Base-by-base conservation (phyloP, 352 stramenopile species). In the Pythium phragmitis region DNA sequence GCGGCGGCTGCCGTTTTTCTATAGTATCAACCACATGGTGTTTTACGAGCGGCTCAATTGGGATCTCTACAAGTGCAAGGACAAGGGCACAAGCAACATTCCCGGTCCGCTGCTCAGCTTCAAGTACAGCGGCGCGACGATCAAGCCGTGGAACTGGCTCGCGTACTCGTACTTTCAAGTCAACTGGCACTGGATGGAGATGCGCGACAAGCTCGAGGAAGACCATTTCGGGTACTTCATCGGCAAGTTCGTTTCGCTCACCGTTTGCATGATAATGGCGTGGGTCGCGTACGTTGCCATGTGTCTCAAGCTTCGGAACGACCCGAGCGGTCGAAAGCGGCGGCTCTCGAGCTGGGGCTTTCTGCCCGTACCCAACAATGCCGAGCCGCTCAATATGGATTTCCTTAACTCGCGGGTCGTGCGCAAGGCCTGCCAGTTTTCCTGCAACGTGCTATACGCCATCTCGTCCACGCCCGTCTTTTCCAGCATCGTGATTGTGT, bases 21-120 rank as follows among this genome's bases (percentile, higher is more conserved):
- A 92, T 72, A 91, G 80, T 50, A 89, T 93, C 67, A 93, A 93
- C 65, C 85, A 93, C 79, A 92, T 93, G 82, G 82, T 93, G 62
- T 93, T 90, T 65, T 93, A 93, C 70, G 82, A 93, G 62, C 79
- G 85, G n/a, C 74, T 91, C 77, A 93, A 92, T 62, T 93, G 80
- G 82, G 85, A 93, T 33, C 50, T 93, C 60, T 93, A 93, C 77
- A 89, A 89, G 63, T 93, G 85, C 66, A 91, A 91, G 68, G 79
- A 88, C 53, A 56, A 77, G 46, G 73, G 73, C 7, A 76, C 63
- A 7, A 82, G 63, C 13, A 65, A 77, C 17, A 91, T 93, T 45
- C 85, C 85, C 0, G 85, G 85, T 0, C 85, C 82, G 16, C 48
- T 91, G 57, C 72, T 93, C 37, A 91, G 79, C 54, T 93, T 80